Conservation (phyloP, 352 stramenopile species). For the Globisporangium paroecandrum region DNA sequence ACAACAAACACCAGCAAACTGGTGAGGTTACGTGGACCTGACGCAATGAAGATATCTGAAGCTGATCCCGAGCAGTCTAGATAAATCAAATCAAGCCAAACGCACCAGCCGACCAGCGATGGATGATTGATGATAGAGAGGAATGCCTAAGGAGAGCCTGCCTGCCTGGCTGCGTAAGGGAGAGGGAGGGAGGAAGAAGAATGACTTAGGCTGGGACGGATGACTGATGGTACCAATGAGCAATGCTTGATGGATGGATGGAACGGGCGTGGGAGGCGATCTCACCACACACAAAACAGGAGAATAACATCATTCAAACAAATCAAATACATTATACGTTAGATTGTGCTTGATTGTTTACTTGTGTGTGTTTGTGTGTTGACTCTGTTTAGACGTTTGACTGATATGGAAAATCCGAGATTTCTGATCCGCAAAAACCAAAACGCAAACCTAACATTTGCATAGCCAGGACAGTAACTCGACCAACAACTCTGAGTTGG, state of each 20-base stretch:
- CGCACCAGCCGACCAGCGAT: not conserved
- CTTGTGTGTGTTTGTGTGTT: no score
- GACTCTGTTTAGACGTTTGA: no score
- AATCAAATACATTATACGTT: no score
- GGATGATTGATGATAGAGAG: not conserved
- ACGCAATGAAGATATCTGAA: not conserved
- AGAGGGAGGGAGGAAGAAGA: not conserved
- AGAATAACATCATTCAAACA: no score
- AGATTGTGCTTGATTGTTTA: no score
- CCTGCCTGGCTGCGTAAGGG: not conserved
- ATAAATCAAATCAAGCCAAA: not conserved
- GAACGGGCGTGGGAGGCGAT: not conserved
- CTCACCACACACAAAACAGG: no score
- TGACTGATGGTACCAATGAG: not conserved
- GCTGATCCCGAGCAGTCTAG: not conserved
- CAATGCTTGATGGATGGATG: not conserved
- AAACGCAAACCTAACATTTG: no score
- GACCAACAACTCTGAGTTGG: no score
- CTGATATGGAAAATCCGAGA: no score
- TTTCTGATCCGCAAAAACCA: no score
- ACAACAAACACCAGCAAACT: not conserved
- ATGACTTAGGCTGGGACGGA: not conserved
- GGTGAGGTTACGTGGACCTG: not conserved
- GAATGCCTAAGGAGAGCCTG: not conserved
- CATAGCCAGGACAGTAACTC: no score